phyloP scores from a whole-genome alignment of 768 basidiomycete species.

The Agaricus subrufescens region DNA sequence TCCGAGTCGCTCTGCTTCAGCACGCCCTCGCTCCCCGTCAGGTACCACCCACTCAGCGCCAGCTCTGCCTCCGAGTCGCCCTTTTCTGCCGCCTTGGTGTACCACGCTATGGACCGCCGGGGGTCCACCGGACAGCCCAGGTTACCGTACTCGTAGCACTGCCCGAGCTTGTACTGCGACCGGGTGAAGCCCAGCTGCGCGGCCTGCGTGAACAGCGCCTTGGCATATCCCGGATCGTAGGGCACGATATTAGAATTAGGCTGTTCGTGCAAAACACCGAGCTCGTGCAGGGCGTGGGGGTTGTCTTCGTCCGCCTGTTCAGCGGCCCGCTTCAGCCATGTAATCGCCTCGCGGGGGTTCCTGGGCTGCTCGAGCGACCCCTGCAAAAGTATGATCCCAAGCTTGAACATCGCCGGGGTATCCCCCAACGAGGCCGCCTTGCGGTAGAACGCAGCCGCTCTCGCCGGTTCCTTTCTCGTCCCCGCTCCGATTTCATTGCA shows the following conservation, averaged over 20 bases:
- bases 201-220: slow-evolving; percentile 83
- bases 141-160: slow-evolving; percentile 90
- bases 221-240: slow-evolving; percentile 78
- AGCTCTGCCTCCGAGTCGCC: slow-evolving; percentile 94
- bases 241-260: slow-evolving; percentile 63
- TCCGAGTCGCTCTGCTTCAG: slow-evolving; percentile 97
- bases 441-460: slow-evolving; percentile 93
- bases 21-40: slow-evolving; percentile 93
- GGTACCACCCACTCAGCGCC: slow-evolving; percentile 96
- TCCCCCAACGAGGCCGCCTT: slow-evolving; percentile 96
- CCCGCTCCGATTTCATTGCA: slow-evolving; percentile 99
- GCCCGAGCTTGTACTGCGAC: slow-evolving; percentile 92
- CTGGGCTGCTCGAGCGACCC: slow-evolving; percentile 78
- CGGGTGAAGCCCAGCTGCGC: slow-evolving; percentile 92
- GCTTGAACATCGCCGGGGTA: slow-evolving; percentile 98
- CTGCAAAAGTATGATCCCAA: slow-evolving; percentile 95
- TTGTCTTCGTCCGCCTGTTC: slow-evolving; percentile 98
- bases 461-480: slow-evolving; percentile 79
- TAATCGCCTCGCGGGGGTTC: slow-evolving; percentile 88
- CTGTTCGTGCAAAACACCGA: slow-evolving; percentile 82
- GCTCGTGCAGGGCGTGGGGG: slow-evolving; percentile 94
- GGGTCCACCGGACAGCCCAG: slow-evolving; percentile 92
- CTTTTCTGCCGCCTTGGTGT: slow-evolving; percentile 96
- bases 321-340: slow-evolving; percentile 92
- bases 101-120: slow-evolving; percentile 94